Base-by-base conservation (phyloP, 1,284 basidiomycete species). In the Malassezia globosa region DNA sequence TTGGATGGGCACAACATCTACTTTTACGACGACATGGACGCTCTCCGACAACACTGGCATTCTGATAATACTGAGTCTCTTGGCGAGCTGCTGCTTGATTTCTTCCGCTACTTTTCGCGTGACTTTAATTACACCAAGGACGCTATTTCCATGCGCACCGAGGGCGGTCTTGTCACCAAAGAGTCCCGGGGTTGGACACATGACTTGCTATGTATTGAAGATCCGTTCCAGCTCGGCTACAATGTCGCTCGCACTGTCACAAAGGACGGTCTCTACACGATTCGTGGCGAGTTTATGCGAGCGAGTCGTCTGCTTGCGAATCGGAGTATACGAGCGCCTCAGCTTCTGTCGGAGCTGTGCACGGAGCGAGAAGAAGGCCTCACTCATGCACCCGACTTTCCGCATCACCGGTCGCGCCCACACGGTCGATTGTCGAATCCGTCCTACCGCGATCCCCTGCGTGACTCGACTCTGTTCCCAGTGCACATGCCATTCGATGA, bases 231-330 rank as follows among this genome's bases (percentile, higher is more conserved):
- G 72, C 79, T 78, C 31, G 82, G 88, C 60, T 97, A 86, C 76
- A 97, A 97, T 62, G 92, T 97, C 37, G 84, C 88, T 3, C 79
- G 92, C 56, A 96, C 92, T 58, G 92, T 96, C 19, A 96, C 92
- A 21, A 85, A 83, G 69, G 92, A 97, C 67, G 92, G 92, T 1
- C 77, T 96, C 42, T 95, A 95, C 72, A 87, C 87, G 36, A 92
- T 97, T 64, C 87, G 92, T 7, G 92, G 92, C 42, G 92, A 96
- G 75, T 94, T 96, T 72, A 95, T 95, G 87, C 83, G 92, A 33
- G 92, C 90, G 8, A 83, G 83, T 23, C 80, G 89, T 40, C 64
- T 73, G 29, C 58, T 75, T 2, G 49, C 58, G 34, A 66, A 59
- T 42, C 53, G 60, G 19, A 50, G 48, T 11, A 57, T 58, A 22